Base-by-base conservation (phyloP, 2,329 filamentous ascomycete species). In the Nigrograna mackinnonii region DNA sequence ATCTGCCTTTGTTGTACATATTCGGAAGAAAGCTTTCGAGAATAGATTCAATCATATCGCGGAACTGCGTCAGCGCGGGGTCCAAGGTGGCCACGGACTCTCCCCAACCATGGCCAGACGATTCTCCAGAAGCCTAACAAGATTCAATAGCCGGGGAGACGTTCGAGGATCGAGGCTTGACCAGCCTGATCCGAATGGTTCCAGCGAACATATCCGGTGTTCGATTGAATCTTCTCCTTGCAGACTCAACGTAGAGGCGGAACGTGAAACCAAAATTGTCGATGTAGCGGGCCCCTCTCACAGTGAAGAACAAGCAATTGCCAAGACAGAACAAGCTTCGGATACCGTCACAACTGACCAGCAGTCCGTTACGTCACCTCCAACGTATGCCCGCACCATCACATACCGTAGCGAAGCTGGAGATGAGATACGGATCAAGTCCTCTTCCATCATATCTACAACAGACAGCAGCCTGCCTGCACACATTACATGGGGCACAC, bases 11-110 rank as follows among this genome's bases (percentile, higher is more conserved):
- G 85, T 86, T 3, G 77, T 89, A 3, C 66, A 78, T 35, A 76
- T 83, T 6, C 73, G 85, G 28, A 81, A 78, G 54, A 70, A 73
- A 44, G 81, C 80, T 9, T 89, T 89, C 50, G 79, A 86, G 62
- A 73, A 70, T 43, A 78, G 80, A 16, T 83, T 87, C 46, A 68
- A 77, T 41, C 67, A 73, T 32, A 73, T 86, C 33, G 47, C 45
- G 19, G 39, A 50, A 22, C 22, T 38, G 11, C 45, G 46, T 9
- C 42, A 22, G 11, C 31, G 18, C 11, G 31, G 11, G 16, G 31
- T 9, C 31, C 9, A 33, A 33, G n/a, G 24, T 28, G 9, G 24
- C n/a, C 24, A n/a, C n/a, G n/a, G 24, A n/a, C 24, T 9, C 9
- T 41, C 44, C 5, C 21, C 20, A n/a, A 46, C 44, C 30, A 35